phyloP scores from a whole-genome alignment of 257 asterid species.

The Nemophila menziesii region DNA sequence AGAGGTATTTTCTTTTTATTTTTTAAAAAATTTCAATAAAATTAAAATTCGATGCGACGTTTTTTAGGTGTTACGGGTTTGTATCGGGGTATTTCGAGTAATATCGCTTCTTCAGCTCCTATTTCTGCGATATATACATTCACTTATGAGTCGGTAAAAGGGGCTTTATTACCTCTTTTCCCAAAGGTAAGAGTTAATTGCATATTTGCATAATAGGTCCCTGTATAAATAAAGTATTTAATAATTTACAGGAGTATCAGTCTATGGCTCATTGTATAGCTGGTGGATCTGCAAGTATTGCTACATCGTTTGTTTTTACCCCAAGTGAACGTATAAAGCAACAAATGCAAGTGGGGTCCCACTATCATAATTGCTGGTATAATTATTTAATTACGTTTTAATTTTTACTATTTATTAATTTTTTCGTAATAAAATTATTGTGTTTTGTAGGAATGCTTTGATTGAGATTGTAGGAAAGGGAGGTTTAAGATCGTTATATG shows the following conservation, averaged over 20 bases:
- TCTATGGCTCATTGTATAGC: conserved; percentile 83
- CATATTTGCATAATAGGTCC: no score
- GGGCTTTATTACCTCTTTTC: conserved; percentile 67
- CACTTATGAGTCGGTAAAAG: conserved; percentile 83
- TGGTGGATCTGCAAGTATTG: conserved; percentile 90
- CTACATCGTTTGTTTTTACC: conserved; percentile 88
- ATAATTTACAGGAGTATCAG: conserved; percentile 62
- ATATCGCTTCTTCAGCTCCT: conserved; percentile 82
- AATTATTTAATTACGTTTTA: no score
- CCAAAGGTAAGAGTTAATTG: conserved; percentile 50
- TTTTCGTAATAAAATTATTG: background rate
- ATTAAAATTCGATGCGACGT: no score
- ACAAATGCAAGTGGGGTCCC: conserved; percentile 93
- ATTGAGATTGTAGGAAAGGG: conserved; percentile 56
- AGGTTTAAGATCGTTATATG: conserved; percentile 71
- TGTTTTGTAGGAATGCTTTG: conserved; percentile 59
- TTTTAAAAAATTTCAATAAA: background rate
- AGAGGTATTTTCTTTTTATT: conserved; percentile 51
- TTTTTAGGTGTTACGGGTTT: conserved; percentile 61
- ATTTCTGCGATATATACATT: conserved; percentile 89
- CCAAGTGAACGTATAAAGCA: conserved; percentile 94
- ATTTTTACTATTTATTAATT: no score
- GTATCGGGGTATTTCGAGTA: conserved; percentile 86
- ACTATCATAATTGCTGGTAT: conserved; percentile 80
- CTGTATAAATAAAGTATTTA: no score